Conservation (phyloP, 306 rosid genomes). For the Quercus wislizeni region DNA sequence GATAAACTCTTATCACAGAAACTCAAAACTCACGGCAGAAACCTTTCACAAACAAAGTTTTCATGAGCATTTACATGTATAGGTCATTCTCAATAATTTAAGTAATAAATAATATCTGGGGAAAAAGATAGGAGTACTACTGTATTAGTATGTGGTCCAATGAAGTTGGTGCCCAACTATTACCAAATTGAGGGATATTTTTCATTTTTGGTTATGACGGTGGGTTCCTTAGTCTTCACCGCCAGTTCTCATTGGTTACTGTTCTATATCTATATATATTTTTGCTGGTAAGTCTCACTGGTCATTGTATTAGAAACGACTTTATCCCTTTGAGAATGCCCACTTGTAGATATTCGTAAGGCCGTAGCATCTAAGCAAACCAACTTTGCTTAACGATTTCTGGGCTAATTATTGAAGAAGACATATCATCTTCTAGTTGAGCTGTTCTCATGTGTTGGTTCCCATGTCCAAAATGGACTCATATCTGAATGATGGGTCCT, state of each 20-base stretch:
- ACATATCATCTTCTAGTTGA: conserved; percentile 45
- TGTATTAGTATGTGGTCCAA: not conserved
- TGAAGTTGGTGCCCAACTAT: not conserved
- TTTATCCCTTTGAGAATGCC: not conserved
- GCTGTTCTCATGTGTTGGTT: conserved; percentile 49
- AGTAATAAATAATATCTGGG: not conserved
- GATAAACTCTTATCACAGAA: no score
- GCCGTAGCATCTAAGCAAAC: conserved; percentile 23
- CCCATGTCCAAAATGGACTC: conserved; percentile 35
- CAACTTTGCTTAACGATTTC: conserved; percentile 17
- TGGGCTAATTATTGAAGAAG: conserved; percentile 25
- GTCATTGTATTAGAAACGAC: conserved; percentile 13
- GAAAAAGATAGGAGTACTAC: not conserved
- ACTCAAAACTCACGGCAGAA: no score
- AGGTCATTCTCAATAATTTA: not conserved
- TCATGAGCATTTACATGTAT: no score
- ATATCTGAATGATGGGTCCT: conserved; percentile 1
- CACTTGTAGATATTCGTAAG: conserved; percentile 21
- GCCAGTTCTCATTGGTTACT: not conserved
- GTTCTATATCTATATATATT: not conserved
- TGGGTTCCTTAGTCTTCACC: not conserved
- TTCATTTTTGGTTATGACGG: not conserved
- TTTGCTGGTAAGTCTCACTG: not conserved
- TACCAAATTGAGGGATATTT: not conserved
- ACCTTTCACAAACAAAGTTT: no score